A percentile compares a stretch with the other conserved stretches of the same genome.
Evolutionary conservation across 495 filamentous ascomycete genomes (phyloP).

Genomic region (Aspergillus bridgeri): DNA sequence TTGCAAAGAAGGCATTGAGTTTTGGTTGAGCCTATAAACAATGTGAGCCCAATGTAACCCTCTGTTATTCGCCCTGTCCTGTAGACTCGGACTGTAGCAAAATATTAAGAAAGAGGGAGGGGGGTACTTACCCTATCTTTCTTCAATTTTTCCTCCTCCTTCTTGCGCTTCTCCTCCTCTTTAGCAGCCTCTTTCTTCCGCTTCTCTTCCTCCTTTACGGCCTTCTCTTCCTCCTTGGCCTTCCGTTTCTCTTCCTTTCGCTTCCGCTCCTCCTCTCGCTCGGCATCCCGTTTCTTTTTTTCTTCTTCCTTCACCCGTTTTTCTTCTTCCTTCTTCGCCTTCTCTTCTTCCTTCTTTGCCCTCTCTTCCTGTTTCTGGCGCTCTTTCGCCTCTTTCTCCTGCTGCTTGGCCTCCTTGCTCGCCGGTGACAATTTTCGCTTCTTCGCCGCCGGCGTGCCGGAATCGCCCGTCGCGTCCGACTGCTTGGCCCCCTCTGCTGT

Average conservation of each 20-base stretch:
- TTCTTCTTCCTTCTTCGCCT: slow-evolving; percentile 39
- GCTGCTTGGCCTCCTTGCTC: slow-evolving; percentile 52
- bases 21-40: slow-evolving; percentile 50
- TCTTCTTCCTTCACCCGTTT: slow-evolving; percentile 45
- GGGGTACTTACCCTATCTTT: slow-evolving; percentile 58
- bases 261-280: slow-evolving; percentile 30
- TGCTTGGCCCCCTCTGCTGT: not conserved
- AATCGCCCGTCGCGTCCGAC: not conserved
- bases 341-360: slow-evolving; percentile 41
- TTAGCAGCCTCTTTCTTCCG: slow-evolving; percentile 45
- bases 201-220: slow-evolving; percentile 28
- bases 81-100: slow-evolving; percentile 6
- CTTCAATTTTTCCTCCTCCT: slow-evolving; percentile 60
- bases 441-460: slow-evolving; percentile 31
- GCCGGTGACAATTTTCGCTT: slow-evolving; percentile 52
- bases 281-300: slow-evolving; percentile 35
- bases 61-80: not conserved
- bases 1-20: slow-evolving; percentile 61
- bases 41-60: not conserved
- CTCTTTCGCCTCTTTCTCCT: slow-evolving; percentile 40
- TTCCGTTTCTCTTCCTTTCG: slow-evolving; percentile 47
- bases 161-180: slow-evolving; percentile 56
- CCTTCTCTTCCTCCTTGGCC: slow-evolving; percentile 62
- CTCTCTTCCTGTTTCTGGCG: slow-evolving; percentile 48
- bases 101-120: not conserved